A percentile compares a stretch with the other conserved stretches of the same genome.
Evolutionary conservation across 1,284 basidiomycete species (phyloP).

Genomic region (Ceratobasidium papillatum): DNA sequence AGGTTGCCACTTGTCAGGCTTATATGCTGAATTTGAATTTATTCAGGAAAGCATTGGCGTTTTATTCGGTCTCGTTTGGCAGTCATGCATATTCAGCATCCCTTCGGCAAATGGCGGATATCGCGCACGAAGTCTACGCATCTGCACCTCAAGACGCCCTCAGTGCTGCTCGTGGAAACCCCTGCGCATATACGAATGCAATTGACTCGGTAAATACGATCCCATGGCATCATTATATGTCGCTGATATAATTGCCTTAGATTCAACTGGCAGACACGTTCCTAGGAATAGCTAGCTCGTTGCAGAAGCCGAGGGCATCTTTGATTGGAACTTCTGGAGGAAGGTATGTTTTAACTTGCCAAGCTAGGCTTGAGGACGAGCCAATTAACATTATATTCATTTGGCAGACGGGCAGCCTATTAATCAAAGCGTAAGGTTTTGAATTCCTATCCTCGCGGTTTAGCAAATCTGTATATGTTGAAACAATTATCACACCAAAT

Average conservation of each 20-base stretch:
- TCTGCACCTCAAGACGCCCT: constrained; percentile 58
- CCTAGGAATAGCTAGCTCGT: constrained; percentile 66
- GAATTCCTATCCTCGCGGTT: too few relatives aligned
- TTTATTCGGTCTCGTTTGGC: constrained; percentile 68
- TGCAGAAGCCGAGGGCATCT: constrained; percentile 64
- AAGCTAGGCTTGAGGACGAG: neutral
- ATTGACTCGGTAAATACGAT: constrained; percentile 57
- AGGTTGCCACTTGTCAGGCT: neutral
- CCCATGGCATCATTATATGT: neutral
- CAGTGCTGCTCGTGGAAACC: constrained; percentile 50
- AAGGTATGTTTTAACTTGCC: neutral
- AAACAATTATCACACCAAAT: too few relatives aligned
- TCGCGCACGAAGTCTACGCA: constrained; percentile 62
- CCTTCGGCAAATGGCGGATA: constrained; percentile 62
- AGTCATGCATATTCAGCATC: constrained; percentile 49
- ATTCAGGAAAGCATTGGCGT: constrained; percentile 62
- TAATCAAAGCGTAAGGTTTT: too few relatives aligned
- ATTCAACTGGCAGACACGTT: constrained; percentile 67
- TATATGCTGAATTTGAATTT: neutral
- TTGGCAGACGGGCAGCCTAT: neutral
- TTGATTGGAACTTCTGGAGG: constrained; percentile 50
- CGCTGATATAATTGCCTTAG: constrained; percentile 48
- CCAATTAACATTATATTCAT: neutral
- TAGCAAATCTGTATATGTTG: too few relatives aligned
- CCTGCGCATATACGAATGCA: constrained; percentile 62